Conservation (phyloP, 1,139 yeast species). For the Saccharomyces hybrid region DNA sequence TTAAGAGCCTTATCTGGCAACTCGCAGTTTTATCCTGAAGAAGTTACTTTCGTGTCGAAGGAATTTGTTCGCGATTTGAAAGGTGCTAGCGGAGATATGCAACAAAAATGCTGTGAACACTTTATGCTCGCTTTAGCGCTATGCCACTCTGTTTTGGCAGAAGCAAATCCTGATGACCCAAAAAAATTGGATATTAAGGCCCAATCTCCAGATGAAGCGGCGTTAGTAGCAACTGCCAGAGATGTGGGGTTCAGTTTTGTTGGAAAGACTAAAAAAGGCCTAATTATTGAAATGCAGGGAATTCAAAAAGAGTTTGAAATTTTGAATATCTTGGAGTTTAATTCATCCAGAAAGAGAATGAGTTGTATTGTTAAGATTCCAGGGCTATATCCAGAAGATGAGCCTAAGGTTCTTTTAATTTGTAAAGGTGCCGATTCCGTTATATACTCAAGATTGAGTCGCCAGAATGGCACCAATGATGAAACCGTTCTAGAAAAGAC, state of each 20-base stretch:
- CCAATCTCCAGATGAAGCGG: too few relatives aligned
- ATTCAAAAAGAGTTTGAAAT: too few relatives aligned
- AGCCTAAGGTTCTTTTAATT: conserved; percentile 47
- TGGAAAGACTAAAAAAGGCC: too few relatives aligned
- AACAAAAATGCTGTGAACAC: conserved; percentile 57
- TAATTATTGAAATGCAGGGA: too few relatives aligned
- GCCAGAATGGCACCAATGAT: conserved; percentile 30
- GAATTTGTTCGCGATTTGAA: conserved; percentile 49
- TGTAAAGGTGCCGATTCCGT: conserved; percentile 95
- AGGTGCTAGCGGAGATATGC: conserved; percentile 45
- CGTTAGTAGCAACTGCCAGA: too few relatives aligned
- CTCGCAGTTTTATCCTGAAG: conserved; percentile 54
- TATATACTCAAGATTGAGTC: conserved; percentile 63
- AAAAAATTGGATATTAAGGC: too few relatives aligned
- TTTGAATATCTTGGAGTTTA: too few relatives aligned
- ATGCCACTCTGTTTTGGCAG: conserved; percentile 90
- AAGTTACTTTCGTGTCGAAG: conserved; percentile 72
- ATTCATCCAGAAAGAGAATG: too few relatives aligned
- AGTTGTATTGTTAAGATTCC: too few relatives aligned
- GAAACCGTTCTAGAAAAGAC: conserved; percentile 47
- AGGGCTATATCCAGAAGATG: conserved; percentile 34
- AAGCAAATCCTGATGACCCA: conserved; percentile 42
- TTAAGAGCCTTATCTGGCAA: conserved; percentile 41
- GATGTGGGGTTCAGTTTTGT: too few relatives aligned
- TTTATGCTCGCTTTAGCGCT: conserved; percentile 85